Evolutionary conservation across 2,329 filamentous ascomycete genomes (phyloP).

Genomic region (Aspergillus eucalypticola): DNA sequence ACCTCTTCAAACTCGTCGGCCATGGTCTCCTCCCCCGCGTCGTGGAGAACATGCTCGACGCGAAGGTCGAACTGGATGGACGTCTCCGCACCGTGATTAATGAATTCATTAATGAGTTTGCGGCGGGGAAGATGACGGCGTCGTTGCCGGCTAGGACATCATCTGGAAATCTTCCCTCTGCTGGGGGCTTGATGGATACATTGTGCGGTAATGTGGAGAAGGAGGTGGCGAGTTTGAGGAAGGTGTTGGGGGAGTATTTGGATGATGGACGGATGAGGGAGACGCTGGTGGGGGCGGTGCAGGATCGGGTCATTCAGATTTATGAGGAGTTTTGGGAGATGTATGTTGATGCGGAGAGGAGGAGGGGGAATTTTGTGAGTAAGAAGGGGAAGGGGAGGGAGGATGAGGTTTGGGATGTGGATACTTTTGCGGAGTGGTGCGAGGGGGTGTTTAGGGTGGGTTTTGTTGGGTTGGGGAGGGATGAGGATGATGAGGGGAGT

Average conservation of each 20-base stretch:
- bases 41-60: conserved; percentile 71
- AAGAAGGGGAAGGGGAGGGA: conserved; percentile 62
- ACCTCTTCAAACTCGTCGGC: conserved; percentile 61
- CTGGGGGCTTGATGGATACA: conserved; percentile 33
- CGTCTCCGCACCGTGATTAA: conserved; percentile 64
- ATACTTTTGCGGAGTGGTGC: conserved; percentile 65
- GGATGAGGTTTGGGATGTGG: conserved; percentile 65
- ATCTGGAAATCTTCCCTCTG: too few species aligned
- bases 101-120: conserved; percentile 63
- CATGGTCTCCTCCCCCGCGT: conserved; percentile 63
- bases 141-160: conserved; percentile 36
- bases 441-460: conserved; percentile 61
- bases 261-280: conserved; percentile 65
- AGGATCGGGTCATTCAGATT: conserved; percentile 62
- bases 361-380: conserved; percentile 34
- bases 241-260: conserved; percentile 63
- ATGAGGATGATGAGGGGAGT: conserved; percentile 20
- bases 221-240: conserved; percentile 57
- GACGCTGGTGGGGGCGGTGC: conserved; percentile 65
- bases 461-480: conserved; percentile 35
- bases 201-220: conserved; percentile 58
- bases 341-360: conserved; percentile 45
- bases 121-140: conserved; percentile 56
- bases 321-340: conserved; percentile 67
- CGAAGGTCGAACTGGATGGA: conserved; percentile 67